Evolutionary conservation across 116 monocot species (phyloP).

Genomic region (Iris pallida): DNA sequence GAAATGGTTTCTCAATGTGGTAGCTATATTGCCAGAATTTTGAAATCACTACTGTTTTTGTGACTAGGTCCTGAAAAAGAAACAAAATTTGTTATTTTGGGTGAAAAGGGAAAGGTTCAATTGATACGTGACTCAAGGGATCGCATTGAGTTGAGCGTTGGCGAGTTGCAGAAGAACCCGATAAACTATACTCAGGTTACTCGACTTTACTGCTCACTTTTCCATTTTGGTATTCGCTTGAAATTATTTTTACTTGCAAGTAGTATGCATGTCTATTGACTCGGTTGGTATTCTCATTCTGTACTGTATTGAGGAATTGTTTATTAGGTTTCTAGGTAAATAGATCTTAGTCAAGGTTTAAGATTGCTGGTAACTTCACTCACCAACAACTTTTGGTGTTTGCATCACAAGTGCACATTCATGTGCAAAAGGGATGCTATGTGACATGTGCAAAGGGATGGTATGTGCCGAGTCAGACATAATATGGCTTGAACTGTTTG

Average conservation of each 20-base stretch:
- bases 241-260: not conserved
- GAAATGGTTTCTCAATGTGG: not conserved
- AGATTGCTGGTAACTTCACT: no score
- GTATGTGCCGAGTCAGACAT: no score
- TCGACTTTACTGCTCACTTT: not conserved
- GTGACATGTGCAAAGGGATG: no score
- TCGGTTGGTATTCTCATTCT: no score
- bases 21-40: not conserved
- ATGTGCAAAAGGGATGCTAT: no score
- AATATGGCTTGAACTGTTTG: no score
- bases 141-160: conserved; percentile 43
- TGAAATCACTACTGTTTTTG: conserved; percentile 1
- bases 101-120: conserved; percentile 95
- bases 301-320: no score
- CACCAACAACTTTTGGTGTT: no score
- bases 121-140: conserved; percentile 79
- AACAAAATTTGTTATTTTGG: conserved; percentile 77
- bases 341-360: no score
- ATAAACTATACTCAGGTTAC: conserved; percentile 84
- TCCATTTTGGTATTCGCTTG: not conserved
- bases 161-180: conserved; percentile 88
- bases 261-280: no score
- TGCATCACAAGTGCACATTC: no score
- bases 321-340: no score
- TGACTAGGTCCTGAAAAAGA: conserved; percentile 79